Base-by-base conservation (phyloP, 225 moss, liverwort and hornwort genomes). In the Sphagnum contortum region DNA sequence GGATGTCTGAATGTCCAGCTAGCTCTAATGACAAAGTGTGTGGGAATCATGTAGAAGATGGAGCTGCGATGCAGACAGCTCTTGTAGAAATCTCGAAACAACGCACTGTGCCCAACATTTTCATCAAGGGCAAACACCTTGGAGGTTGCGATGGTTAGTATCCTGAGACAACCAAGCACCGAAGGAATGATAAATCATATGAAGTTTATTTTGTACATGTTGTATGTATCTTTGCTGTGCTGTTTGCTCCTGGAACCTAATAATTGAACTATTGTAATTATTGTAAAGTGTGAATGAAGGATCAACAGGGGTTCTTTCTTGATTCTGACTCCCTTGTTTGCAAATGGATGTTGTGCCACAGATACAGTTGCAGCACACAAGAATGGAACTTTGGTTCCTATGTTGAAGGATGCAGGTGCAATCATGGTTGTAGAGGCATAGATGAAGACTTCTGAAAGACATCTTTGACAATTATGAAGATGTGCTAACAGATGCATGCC, bases 351-450 rank as follows among this genome's bases (percentile, higher is more conserved):
- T 70, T 29, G 29, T 29, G 29, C 29, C 29, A 62, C 76, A 83
- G 79, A 62, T 62, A 74, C 74, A 8, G 71, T 76, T 69, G 83
- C 83, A 55, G 65, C 67, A 51, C 67, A 80, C 59, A 83, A 79
- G 66, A 83, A 83, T 48, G 83, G 79, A 0, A 49, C 61, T 46
- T 76, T 83, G 10, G 62, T 77, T 45, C 79, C 83, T 2, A 50
- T 72, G 79, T 64, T 83, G 64, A 80, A 79, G 70, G 73, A 77
- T 64, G 76, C 76, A 50, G 83, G 79, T 49, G 83, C 59, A 48
- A 44, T 83, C 2, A 69, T 71, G 48, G 76, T 73, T 46, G 56
- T 53, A 2, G 54, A 53, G 8, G 29, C 29, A 29, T 29, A 29
- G 29, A 29, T 29, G 1, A 29, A 29, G 29, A 29, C 29, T 29